Conservation (phyloP, 140 eudicot species). For the Cichorium intybus region DNA sequence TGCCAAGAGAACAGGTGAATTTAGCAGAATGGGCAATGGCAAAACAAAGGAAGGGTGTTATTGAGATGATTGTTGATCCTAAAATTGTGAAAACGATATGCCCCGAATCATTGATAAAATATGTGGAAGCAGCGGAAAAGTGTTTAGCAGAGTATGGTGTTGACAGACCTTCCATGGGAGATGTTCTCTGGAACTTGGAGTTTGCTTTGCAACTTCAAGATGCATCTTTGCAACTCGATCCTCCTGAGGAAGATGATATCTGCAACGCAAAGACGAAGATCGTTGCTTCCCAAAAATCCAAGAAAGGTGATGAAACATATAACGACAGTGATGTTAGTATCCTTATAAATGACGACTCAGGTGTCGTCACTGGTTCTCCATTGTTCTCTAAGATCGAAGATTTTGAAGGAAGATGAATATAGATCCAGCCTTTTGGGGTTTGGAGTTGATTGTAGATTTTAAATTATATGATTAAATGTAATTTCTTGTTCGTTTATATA, state of each 20-base stretch:
- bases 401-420: conserved; percentile 63
- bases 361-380: conserved; percentile 62
- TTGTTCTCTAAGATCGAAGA: conserved; percentile 53
- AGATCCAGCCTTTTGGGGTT: conserved; percentile 7
- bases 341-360: conserved; percentile 62
- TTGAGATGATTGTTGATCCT: conserved; percentile 61
- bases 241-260: conserved; percentile 29
- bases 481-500: neutral
- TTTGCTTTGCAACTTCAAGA: conserved; percentile 78
- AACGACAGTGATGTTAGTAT: conserved; percentile 26
- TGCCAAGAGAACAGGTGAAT: conserved; percentile 84
- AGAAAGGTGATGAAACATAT: conserved; percentile 16
- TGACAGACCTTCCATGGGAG: conserved; percentile 94
- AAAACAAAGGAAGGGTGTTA: conserved; percentile 49
- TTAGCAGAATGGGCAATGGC: conserved; percentile 93
- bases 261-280: conserved; percentile 23
- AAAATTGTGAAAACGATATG: conserved; percentile 40
- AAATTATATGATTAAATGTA: conserved; percentile 4
- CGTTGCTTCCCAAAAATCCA: conserved; percentile 2
- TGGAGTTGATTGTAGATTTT: conserved; percentile 19
- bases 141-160: conserved; percentile 86
- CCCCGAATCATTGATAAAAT: conserved; percentile 55
- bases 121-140: conserved; percentile 84
- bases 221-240: conserved; percentile 43
- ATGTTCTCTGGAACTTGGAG: conserved; percentile 84